Evolutionary conservation across 2,329 filamentous ascomycete species (phyloP), one percentile per base, ranked within the genome.

Genomic region (Fusarium luffae): DNA sequence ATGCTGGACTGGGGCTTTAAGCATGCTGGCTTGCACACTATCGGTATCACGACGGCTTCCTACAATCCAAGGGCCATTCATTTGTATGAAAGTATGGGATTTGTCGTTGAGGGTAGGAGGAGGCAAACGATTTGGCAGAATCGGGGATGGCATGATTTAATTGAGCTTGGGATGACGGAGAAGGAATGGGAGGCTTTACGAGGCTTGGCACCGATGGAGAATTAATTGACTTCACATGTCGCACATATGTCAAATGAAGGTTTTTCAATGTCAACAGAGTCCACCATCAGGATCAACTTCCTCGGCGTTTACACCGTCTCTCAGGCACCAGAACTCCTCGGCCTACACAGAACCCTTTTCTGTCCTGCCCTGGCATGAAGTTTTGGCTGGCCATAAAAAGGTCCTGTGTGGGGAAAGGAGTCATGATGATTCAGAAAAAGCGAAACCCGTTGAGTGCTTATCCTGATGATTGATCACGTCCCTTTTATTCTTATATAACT

Each of bases 101-200:
- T 65, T 42, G 44, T n/a, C 2, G 10, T 41, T 1, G 62, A 65
- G 28, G 62, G 62, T 1, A 59, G 23, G 34, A 59, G 62, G 7
- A 47, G 62, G 42, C 79, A 85, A 63, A 75, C 72, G 0, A 69
- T 83, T 3, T 85, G 80, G 77, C 77, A 80, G 65, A 79, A 85
- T 61, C 79, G 84, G 2, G 72, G 77, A 28, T 86, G 78, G 79
- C 73, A 75, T 37, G 79, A 82, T 40, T 49, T 72, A 13, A 49
- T 83, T 4, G 66, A 77, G 21, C 74, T 81, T 55, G 78, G 76
- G 1, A 83, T 84, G 68, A 66, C 82, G 19, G 80, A 82, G 40
- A 46, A 72, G 0, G 82, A 84, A 59, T 83, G 81, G 81, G 66
- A 76, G 61, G 64, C 21, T 27, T 21, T 76, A 16, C 60, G 62